These are phyloP conservation scores for Saxophila tyrrhenica DNA, from an alignment of 495 filamentous ascomycete species.

Conservation along the genomic window DNA sequence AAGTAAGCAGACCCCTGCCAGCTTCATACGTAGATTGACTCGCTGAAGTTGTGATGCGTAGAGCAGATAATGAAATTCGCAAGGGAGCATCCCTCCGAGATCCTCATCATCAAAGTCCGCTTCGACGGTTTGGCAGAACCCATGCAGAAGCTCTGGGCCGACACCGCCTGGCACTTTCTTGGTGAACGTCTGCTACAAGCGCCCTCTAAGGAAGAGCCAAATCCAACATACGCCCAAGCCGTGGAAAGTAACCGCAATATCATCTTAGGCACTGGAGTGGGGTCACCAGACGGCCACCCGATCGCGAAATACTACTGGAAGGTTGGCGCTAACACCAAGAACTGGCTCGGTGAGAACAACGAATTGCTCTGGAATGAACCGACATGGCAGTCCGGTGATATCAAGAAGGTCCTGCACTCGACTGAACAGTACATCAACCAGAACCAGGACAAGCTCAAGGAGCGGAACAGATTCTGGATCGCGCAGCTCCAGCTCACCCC, in stretches of 20 bases:
- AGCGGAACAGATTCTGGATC: conserved; percentile 1
- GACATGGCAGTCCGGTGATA: background rate
- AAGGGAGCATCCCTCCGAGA: background rate
- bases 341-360: background rate
- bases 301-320: background rate
- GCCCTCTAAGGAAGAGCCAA: background rate
- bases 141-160: background rate
- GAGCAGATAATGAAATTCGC: background rate
- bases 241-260: conserved; percentile 1
- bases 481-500: background rate
- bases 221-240: background rate
- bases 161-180: background rate
- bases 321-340: background rate
- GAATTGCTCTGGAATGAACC: conserved; percentile 2
- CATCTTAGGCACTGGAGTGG: background rate
- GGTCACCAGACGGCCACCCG: background rate
- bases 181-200: background rate
- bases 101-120: background rate
- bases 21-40: background rate
- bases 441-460: background rate
- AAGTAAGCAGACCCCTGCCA: background rate
- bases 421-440: background rate
- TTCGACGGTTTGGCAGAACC: background rate
- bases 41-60: background rate
- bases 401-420: background rate